Conservation (phyloP, 768 basidiomycete species). For the Sporobolomyces phaffii region DNA sequence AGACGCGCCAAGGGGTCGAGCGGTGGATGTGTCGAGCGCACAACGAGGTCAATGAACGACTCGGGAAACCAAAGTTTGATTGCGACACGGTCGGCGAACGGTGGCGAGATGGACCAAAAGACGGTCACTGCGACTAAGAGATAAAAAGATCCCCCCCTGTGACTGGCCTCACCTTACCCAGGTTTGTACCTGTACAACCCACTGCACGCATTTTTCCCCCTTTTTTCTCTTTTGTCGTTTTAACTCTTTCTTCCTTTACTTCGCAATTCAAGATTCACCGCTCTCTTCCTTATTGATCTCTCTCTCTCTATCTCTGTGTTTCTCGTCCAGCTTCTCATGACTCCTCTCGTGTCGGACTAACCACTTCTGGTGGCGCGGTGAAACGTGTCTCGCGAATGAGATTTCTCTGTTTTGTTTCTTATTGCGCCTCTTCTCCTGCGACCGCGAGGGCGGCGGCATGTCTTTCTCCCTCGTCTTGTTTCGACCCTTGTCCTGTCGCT, state of each 20-base stretch:
- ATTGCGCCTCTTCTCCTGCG: no score
- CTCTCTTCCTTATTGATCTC: no score
- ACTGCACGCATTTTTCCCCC: no score
- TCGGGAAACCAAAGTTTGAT: conserved; percentile 78
- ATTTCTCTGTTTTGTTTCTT: no score
- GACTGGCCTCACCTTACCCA: no score
- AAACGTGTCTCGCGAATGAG: no score
- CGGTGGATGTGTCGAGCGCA: conserved; percentile 84
- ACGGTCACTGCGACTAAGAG: conserved; percentile 76
- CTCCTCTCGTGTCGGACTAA: no score
- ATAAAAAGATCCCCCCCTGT: no score
- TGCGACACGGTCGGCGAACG: conserved; percentile 75
- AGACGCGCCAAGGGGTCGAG: conserved; percentile 9
- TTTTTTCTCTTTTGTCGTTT: no score
- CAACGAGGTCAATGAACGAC: conserved; percentile 79
- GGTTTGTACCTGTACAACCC: not conserved
- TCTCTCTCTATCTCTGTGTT: not conserved
- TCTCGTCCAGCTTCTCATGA: not conserved
- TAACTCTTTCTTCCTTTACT: not conserved
- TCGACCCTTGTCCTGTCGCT: no score
- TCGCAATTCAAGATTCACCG: not conserved
- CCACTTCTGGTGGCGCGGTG: no score
- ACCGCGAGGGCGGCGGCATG: no score
- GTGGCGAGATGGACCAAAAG: conserved; percentile 83
- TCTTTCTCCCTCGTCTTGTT: conserved; percentile 17